A percentile compares a stretch with the other conserved stretches of the same genome.
Conservation (phyloP, 345 rosid genomes). For the Aquilaria sinensis region DNA sequence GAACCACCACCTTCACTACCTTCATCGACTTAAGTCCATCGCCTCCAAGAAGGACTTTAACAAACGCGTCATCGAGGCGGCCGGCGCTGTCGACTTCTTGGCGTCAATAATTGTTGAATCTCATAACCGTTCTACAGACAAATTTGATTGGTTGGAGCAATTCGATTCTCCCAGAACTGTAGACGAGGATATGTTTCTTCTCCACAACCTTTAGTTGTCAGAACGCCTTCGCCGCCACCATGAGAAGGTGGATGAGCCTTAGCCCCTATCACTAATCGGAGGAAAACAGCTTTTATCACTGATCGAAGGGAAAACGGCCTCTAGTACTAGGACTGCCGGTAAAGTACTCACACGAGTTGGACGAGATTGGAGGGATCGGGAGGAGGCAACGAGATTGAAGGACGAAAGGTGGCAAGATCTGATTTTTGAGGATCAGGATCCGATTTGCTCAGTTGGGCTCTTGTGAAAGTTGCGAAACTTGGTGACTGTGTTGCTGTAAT, state of each 20-base stretch:
- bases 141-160: constrained; percentile 1
- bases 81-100: constrained; percentile 66
- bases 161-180: constrained; percentile 2
- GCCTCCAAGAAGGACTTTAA: constrained; percentile 48
- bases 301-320: no score
- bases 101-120: constrained; percentile 26
- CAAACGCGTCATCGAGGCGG: constrained; percentile 62
- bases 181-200: constrained; percentile 60
- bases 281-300: no score
- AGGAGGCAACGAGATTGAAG: no score
- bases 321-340: no score
- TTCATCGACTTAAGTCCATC: constrained; percentile 43
- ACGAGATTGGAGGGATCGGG: no score
- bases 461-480: constrained; percentile 73
- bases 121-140: background rate
- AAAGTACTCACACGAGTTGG: no score
- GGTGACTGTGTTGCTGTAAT: constrained; percentile 74
- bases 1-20: constrained; percentile 35
- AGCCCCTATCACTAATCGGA: no score
- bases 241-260: no score
- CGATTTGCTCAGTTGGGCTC: constrained; percentile 70
- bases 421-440: no score
- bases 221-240: no score
- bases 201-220: constrained; percentile 54
- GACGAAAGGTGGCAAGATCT: no score